Evolutionary conservation across 1,284 basidiomycete genomes (phyloP).

Genomic region (Leccinum subfulvum): DNA sequence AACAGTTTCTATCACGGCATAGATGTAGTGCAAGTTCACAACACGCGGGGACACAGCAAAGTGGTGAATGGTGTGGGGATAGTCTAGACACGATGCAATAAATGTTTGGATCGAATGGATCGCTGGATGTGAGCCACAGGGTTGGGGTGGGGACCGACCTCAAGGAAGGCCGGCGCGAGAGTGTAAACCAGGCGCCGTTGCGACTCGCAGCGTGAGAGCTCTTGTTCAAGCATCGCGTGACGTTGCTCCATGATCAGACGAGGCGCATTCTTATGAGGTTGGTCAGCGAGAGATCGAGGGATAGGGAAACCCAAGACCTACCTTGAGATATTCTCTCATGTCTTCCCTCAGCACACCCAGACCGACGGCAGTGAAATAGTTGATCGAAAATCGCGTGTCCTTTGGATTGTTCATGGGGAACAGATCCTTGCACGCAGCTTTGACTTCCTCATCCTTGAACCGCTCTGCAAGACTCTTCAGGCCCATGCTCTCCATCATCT

Average conservation of each 20-base stretch:
- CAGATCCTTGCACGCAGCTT: slow-evolving; percentile 74
- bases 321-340: slow-evolving; percentile 95
- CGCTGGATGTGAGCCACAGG: too few species aligned
- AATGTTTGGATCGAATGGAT: too few species aligned
- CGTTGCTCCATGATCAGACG: slow-evolving; percentile 90
- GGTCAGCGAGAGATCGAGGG: neutral
- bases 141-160: too few species aligned
- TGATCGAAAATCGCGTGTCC: slow-evolving; percentile 96
- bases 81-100: too few species aligned
- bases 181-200: too few species aligned
- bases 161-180: too few species aligned
- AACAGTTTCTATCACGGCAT: too few species aligned
- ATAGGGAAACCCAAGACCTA: slow-evolving; percentile 36
- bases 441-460: slow-evolving; percentile 85
- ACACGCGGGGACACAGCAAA: too few species aligned
- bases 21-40: too few species aligned
- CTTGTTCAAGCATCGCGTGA: slow-evolving; percentile 76
- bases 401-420: slow-evolving; percentile 97
- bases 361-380: slow-evolving; percentile 95
- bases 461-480: slow-evolving; percentile 80
- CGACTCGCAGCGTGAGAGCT: slow-evolving; percentile 21
- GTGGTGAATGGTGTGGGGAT: too few species aligned
- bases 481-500: slow-evolving; percentile 93
- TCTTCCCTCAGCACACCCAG: slow-evolving; percentile 90
- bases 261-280: slow-evolving; percentile 76